Conservation (phyloP, 2,329 filamentous ascomycete species). For the Exophiala aquamarina region DNA sequence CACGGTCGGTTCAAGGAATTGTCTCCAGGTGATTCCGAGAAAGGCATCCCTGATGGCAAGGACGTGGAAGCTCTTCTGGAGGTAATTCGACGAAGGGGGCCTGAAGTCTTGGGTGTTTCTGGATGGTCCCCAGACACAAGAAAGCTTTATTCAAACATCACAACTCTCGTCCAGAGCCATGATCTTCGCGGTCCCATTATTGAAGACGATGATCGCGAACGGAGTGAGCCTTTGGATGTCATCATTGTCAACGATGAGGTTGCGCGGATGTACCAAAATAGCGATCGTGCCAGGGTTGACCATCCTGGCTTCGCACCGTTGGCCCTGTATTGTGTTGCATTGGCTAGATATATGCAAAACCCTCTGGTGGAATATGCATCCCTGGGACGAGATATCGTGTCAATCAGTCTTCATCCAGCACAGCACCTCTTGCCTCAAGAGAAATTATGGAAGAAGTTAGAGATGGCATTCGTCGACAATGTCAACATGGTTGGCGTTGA, state of each 20-base stretch:
- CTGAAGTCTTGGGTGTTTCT: slow-evolving; percentile 86
- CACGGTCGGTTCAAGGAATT: slow-evolving; percentile 85
- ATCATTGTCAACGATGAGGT: slow-evolving; percentile 95
- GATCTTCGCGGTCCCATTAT: slow-evolving; percentile 75
- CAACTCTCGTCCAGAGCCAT: slow-evolving; percentile 74
- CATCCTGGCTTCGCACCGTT: slow-evolving; percentile 78
- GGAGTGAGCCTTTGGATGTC: slow-evolving; percentile 79
- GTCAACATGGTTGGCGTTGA: slow-evolving; percentile 96
- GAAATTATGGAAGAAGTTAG: slow-evolving; percentile 79
- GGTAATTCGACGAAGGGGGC: slow-evolving; percentile 73
- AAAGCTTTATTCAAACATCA: slow-evolving; percentile 77
- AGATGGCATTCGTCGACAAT: slow-evolving; percentile 98
- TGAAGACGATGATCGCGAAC: slow-evolving; percentile 75
- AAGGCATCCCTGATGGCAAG: slow-evolving; percentile 64
- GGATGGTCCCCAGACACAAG: slow-evolving; percentile 87
- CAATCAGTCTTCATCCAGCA: slow-evolving; percentile 83
- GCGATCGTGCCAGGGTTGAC: slow-evolving; percentile 72
- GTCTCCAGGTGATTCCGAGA: slow-evolving; percentile 63
- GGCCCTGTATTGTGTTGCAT: slow-evolving; percentile 82
- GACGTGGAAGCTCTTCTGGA: slow-evolving; percentile 72
- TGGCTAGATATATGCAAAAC: slow-evolving; percentile 91
- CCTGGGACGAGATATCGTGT: slow-evolving; percentile 81
- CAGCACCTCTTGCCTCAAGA: slow-evolving; percentile 87
- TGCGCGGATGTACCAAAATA: slow-evolving; percentile 92
- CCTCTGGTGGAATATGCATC: slow-evolving; percentile 96